phyloP scores from a whole-genome alignment of 2,329 filamentous ascomycete genomes.

The Fusarium metavorans region DNA sequence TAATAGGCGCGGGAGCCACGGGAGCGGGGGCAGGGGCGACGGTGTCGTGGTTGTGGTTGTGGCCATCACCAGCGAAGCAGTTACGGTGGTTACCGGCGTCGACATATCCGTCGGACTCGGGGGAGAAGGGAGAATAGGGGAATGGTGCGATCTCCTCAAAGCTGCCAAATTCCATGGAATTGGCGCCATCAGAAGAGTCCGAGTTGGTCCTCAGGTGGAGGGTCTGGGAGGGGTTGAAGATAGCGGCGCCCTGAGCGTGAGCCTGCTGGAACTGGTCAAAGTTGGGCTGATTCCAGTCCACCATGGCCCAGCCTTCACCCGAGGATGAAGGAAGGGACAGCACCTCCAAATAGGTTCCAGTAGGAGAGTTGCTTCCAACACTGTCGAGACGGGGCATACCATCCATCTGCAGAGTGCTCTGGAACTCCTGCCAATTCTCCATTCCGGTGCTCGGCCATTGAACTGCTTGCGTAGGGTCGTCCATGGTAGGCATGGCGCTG shows the following conservation, averaged over 20 bases:
- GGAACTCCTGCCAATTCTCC: constrained; percentile 85
- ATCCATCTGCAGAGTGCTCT: constrained; percentile 69
- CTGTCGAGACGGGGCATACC: constrained; percentile 54
- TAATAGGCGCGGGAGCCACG: constrained; percentile 77
- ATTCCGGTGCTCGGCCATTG: constrained; percentile 72
- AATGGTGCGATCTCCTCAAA: constrained; percentile 82
- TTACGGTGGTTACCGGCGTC: constrained; percentile 72
- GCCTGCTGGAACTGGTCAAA: constrained; percentile 68
- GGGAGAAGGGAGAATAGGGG: constrained; percentile 84
- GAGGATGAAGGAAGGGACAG: constrained; percentile 84
- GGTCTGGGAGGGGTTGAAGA: constrained; percentile 93
- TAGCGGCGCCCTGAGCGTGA: constrained; percentile 70
- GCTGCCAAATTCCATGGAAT: constrained; percentile 77
- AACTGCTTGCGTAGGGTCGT: constrained; percentile 66
- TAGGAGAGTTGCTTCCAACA: constrained; percentile 60
- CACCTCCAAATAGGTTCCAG: constrained; percentile 79
- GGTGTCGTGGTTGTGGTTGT: constrained; percentile 63
- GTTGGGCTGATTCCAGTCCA: constrained; percentile 80
- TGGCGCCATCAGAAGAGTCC: constrained; percentile 81
- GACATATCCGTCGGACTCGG: constrained; percentile 80
- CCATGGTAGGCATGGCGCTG: constrained; percentile 66
- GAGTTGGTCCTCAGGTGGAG: constrained; percentile 89
- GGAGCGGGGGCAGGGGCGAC: constrained; percentile 75
- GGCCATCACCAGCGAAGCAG: constrained; percentile 69
- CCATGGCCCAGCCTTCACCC: constrained; percentile 87